Evolutionary conservation across 192 early-diverging fungal species (phyloP).

Genomic region (Coemansia sp.): DNA sequence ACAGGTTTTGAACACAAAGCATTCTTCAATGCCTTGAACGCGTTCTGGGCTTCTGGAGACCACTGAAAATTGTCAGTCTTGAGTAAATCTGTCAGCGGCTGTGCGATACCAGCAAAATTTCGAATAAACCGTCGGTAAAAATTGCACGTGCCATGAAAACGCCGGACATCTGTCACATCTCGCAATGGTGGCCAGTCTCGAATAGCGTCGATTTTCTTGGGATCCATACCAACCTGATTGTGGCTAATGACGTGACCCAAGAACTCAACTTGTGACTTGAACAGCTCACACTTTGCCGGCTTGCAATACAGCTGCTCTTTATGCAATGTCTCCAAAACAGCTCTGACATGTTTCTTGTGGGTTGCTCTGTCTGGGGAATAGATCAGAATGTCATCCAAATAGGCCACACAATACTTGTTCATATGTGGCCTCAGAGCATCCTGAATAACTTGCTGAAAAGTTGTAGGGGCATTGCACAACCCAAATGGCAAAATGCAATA

Average conservation of each 20-base stretch:
- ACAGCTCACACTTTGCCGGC: constrained; percentile 10
- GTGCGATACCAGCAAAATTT: background rate
- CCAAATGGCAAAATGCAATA: no score
- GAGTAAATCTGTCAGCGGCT: background rate
- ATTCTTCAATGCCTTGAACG: background rate
- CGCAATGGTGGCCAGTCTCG: constrained; percentile 1
- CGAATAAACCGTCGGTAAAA: constrained; percentile 9
- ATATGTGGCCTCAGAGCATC: constrained; percentile 8
- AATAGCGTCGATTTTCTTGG: constrained; percentile 9
- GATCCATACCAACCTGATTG: constrained; percentile 1
- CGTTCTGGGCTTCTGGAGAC: background rate
- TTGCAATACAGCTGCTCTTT: background rate
- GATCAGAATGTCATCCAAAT: constrained; percentile 7
- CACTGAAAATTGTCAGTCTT: constrained; percentile 18
- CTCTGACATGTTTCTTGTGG: background rate
- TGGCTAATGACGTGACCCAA: constrained; percentile 3
- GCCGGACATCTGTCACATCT: background rate
- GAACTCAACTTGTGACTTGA: background rate
- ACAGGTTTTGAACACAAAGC: background rate
- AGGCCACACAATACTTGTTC: constrained; percentile 27
- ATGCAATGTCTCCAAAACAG: background rate
- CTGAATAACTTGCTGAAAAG: constrained; percentile 57
- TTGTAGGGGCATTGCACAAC: constrained; percentile 58
- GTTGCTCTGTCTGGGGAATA: background rate
- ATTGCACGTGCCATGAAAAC: constrained; percentile 27